Evolutionary conservation across 2,329 filamentous ascomycete genomes (phyloP), one percentile per base, ranked within the genome.

Genomic region (Endocalyx cinctus): DNA sequence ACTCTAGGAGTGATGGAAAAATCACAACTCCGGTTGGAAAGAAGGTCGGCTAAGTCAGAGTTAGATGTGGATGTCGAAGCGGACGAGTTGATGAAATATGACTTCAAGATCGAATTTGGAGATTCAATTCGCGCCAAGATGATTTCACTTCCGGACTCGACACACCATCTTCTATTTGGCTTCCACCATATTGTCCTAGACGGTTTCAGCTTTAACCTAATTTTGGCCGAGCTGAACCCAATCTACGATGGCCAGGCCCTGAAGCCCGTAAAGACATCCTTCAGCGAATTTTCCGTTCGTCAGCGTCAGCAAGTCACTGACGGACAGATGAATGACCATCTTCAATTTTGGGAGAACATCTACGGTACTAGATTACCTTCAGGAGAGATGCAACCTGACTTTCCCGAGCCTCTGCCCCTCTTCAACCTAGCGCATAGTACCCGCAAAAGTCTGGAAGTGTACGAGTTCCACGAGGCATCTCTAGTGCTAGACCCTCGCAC

Each of bases 161-260:
- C 42, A 2, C 61, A 68, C 35, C 61, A 54, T 42, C 37, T 72
- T 6, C 28, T 75, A 0, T 33, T 74, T 11, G 54, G 54, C 1
- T 61, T 54, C 30, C 69, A 73, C 35, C 69, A 73, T 42, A 72
- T 74, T 28, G 50, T 55, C 27, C 60, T 74, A 55, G 70, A 76
- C 38, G 70, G 66, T 0, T 39, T 63, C 26, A 67, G 67, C 27
- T 60, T 62, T 14, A 34, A 43, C 11, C 17, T 35, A 8, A n/a
- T 42, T 4, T 30, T 46, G 5, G 32, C 16, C 2, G 43, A 43
- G 18, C 26, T 45, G 1, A 35, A 43, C 23, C 28, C n/a, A 20
- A 33, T 41, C 2, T 45, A 45, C 15, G 37, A 40, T 26, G 29
- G 29, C 7, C 29, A 40, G 19, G 12, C 30, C 4, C 29, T 33